phyloP scores from a whole-genome alignment of 2,329 filamentous ascomycete genomes.

The Fusarium chaquense region DNA sequence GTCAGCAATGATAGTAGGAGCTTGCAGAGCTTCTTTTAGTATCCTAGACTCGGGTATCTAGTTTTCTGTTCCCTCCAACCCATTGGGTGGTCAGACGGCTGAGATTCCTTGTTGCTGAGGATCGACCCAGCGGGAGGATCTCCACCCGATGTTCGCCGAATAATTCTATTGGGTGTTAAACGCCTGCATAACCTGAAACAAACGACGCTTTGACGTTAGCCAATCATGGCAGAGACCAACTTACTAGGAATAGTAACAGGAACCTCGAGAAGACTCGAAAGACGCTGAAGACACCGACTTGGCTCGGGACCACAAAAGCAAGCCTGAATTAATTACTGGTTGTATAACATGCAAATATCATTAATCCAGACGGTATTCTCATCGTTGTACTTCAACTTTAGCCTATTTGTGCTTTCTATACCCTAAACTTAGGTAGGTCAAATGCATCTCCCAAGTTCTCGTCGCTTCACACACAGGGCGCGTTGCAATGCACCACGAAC shows the following conservation, averaged over 20 bases:
- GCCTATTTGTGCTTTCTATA: background rate
- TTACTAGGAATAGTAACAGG: slow-evolving; percentile 44
- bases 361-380: background rate
- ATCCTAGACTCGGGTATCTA: background rate
- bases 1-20: too few species aligned
- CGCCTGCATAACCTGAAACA: slow-evolving; percentile 54
- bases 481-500: background rate
- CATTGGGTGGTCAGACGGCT: slow-evolving; percentile 28
- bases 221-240: slow-evolving; percentile 41
- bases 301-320: background rate
- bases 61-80: background rate
- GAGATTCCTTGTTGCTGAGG: slow-evolving; percentile 22
- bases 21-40: background rate
- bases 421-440: background rate
- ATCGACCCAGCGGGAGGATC: slow-evolving; percentile 3
- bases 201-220: slow-evolving; percentile 46
- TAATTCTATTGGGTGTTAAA: slow-evolving; percentile 47
- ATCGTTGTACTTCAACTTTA: background rate
- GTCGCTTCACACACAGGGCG: background rate
- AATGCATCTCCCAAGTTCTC: background rate
- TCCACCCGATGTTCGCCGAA: slow-evolving; percentile 27
- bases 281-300: slow-evolving; percentile 7
- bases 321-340: background rate
- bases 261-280: slow-evolving; percentile 17
- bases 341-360: background rate